Base-by-base conservation (phyloP, 1,139 yeast species). In the Candida buenavistaensis region DNA sequence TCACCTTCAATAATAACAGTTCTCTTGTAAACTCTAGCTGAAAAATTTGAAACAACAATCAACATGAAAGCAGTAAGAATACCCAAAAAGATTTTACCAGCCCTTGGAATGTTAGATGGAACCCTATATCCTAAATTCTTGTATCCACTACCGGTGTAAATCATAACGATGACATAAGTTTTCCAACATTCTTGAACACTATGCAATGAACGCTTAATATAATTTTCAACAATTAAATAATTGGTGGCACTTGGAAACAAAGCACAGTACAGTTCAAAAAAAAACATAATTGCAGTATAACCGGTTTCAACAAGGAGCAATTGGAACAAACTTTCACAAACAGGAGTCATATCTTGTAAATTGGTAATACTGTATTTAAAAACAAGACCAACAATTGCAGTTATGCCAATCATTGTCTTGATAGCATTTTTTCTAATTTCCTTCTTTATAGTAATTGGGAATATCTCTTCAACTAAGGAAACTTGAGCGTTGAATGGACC, bases 71-170 rank as follows among this genome's bases (percentile, higher is more conserved):
- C 20, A 10, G 21, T 19, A 14, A 28, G 24, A 8, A 28, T 11
- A 2, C 24, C 30, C 30, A 28, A 12, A 14, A 28, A 28, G 1
- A 28, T 11, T 13, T 16, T 19, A 3, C 30, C 24, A 4, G 30
- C 24, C 5, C 2, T 28, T 9, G 24, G 24, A 14, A 28, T 28
- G 10, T 20, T 20, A 3, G 30, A 28, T 9, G 30, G 30, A 5
- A 28, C 24, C 6, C 10, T 11, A 21, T 28, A 28, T 8, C 30
- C 30, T 11, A 28, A 28, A 16, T 28, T 28, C 12, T 28, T 28
- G 15, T 28, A 28, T 10, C 30, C 30, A 14, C 23, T 28, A 6
- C 30, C 30, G 10, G 21, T 19, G 12, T 28, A 28, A 20, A 28
- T 13, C 30, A 28, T 28, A 8, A 28, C 30, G 14, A 28, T 19